Evolutionary conservation across 805 yeast genomes (phyloP), one percentile per base, ranked within the genome.

Genomic region (Kluyveromyces dobzhanskii): DNA sequence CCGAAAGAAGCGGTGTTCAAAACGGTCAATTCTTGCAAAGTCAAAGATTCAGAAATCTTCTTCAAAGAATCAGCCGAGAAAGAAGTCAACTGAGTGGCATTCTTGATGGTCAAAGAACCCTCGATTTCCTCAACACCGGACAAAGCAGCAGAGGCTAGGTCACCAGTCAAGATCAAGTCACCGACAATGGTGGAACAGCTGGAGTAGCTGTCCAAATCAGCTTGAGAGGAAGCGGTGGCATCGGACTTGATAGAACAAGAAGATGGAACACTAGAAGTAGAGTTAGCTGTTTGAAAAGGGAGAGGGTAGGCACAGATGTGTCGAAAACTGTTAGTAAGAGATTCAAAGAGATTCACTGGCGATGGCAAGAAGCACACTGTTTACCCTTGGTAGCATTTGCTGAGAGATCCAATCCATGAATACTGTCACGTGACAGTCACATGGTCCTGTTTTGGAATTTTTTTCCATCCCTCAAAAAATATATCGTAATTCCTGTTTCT

Each of bases 161-260:
- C 70, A 67, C 88, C 88, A 42, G 72, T 57, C 57, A 90, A 72
- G 65, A 69, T 62, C 53, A 92, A 67, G 61, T 80, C 80, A 73
- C 96, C 97, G 47, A 75, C 73, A 50, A 92, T 71, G 46, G 86
- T 82, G 28, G 74, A 63, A 76, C 98, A 92, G 34, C 78, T 70
- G 36, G 85, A 64, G 39, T 82, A 74, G 19, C 62, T 56, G 54
- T 86, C 94, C 58, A 90, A 76, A 51, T 86, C 88, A 24, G 83
- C 53, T 65, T 87, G 86, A 31, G 79, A 75, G 40, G 92, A 77
- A 52, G 86, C 94, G 38, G 94, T 84, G 48, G 69, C 69, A 50
- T 71, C 68, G 36, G 66, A 62, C 21, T 67, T 54, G 68, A 80
- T 76, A 28, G 83, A 70, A 74, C 94, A 84, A 21, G 78, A 75